Evolutionary conservation across 2,329 filamentous ascomycete genomes (phyloP), one percentile per base, ranked within the genome.

Genomic region (Sporothrix dimorphospora): DNA sequence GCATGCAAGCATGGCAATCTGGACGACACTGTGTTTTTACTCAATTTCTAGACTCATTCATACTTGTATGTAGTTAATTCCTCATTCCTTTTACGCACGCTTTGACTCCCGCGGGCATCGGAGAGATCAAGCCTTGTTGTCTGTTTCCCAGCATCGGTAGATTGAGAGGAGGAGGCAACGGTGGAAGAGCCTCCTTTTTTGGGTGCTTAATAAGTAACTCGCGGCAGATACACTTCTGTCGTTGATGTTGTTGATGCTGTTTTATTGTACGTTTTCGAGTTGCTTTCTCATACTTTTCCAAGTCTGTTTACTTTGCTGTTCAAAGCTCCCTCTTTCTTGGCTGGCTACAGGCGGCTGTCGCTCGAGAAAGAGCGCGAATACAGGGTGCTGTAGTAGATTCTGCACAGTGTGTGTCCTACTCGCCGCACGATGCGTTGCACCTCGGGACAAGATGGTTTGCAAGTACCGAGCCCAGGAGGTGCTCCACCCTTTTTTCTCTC

Each of bases 81-180:
- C 34, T 12, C 5, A 27, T 38, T 59, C 30, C 30, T 9, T 38
- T 27, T 51, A 6, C 2, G 14, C 2, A 7, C 40, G 16, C 8
- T 45, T 42, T 45, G 59, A 42, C 38, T 65, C 21, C 40, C 42
- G 61, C 24, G 24, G 12, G 14, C 40, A 30, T 66, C 40, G 61
- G 61, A 70, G 69, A 61, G 68, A 70, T 61, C 38, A 24, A 70
- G 40, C 38, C 55, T 70, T 68, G 21, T 65, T 45, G 9, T 49
- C 24, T 27, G 16, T 27, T 30, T 47, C 9, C 30, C 30, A 70
- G 40, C 53, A 11, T 30, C 34, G 67, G 67, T 57, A 69, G 30
- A 69, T 68, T 21, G 9, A 5, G 6, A 30, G 30, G 8, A 30
- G 16, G 21, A 30, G 53, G 16, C 14, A 55, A 16, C 30, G 30